Evolutionary conservation across 495 filamentous ascomycete genomes (phyloP).

Genomic region (Penicillium bovifimosum): DNA sequence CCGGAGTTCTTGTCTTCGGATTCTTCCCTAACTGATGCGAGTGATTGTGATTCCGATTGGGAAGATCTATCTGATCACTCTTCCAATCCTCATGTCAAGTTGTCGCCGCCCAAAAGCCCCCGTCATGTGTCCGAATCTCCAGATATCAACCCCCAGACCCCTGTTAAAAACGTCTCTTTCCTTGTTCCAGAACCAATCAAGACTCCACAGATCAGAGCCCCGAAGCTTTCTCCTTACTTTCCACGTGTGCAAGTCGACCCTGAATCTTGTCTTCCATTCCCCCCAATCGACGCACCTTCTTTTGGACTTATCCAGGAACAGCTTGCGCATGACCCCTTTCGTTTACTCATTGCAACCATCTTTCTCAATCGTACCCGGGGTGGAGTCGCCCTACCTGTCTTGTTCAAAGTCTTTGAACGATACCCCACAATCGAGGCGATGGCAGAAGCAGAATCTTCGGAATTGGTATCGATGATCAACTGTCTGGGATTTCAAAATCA

Average conservation of each 20-base stretch:
- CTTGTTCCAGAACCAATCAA: conserved; percentile 6
- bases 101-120: not conserved
- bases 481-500: conserved; percentile 71
- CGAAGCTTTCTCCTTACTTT: conserved; percentile 47
- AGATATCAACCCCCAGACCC: not conserved
- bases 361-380: conserved; percentile 81
- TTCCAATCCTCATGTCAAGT: not conserved
- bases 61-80: conserved; percentile 2
- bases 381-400: conserved; percentile 67
- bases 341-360: conserved; percentile 66
- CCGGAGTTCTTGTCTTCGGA: conserved; percentile 27
- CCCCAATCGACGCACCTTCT: conserved; percentile 51
- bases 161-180: not conserved
- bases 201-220: conserved; percentile 16
- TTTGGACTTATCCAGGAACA: conserved; percentile 86
- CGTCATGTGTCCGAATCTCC: not conserved
- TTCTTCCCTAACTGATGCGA: conserved; percentile 31
- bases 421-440: conserved; percentile 67
- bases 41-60: conserved; percentile 18
- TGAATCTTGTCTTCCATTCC: conserved; percentile 64
- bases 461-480: conserved; percentile 58
- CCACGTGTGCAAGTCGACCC: conserved; percentile 37
- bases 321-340: conserved; percentile 63
- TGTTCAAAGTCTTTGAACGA: conserved; percentile 57
- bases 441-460: conserved; percentile 49